A percentile compares a stretch with the other conserved stretches of the same genome.
Conservation (phyloP, 2,329 filamentous ascomycete genomes). For the Tolypocladium inflatum region DNA sequence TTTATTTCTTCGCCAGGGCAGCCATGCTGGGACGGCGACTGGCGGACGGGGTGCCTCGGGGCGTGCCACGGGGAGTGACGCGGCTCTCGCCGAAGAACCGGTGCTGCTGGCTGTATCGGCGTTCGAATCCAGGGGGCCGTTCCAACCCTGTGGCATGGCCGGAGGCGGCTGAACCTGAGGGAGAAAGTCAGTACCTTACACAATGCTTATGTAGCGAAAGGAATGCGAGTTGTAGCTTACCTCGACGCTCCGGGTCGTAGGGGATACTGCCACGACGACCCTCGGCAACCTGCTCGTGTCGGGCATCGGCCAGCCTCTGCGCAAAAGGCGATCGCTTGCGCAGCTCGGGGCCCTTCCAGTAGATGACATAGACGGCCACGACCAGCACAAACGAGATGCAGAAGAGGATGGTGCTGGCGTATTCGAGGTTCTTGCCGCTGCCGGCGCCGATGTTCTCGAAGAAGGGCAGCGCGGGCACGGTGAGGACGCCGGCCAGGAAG, state of each 20-base stretch:
- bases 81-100: slow-evolving; percentile 32
- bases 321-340: slow-evolving; percentile 56
- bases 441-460: slow-evolving; percentile 44
- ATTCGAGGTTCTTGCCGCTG: slow-evolving; percentile 42
- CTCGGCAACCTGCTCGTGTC: slow-evolving; percentile 16
- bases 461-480: slow-evolving; percentile 57
- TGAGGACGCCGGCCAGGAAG: slow-evolving; percentile 63
- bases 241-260: slow-evolving; percentile 13
- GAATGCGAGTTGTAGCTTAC: slow-evolving; percentile 12
- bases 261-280: slow-evolving; percentile 19
- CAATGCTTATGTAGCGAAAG: neutral
- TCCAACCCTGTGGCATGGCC: slow-evolving; percentile 8
- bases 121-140: slow-evolving; percentile 11
- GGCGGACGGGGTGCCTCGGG: slow-evolving; percentile 25
- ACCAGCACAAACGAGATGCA: slow-evolving; percentile 53
- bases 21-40: slow-evolving; percentile 20
- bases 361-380: slow-evolving; percentile 55
- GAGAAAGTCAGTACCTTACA: neutral
- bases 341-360: slow-evolving; percentile 52
- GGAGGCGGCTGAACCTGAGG: slow-evolving; percentile 13
- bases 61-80: slow-evolving; percentile 27
- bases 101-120: slow-evolving; percentile 27
- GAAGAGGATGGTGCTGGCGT: slow-evolving; percentile 55
- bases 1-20: slow-evolving; percentile 5
- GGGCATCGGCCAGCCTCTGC: slow-evolving; percentile 44